A percentile compares a stretch with the other conserved stretches of the same genome.
Evolutionary conservation across 805 yeast species (phyloP).

Genomic region (Candida krabiensis): DNA sequence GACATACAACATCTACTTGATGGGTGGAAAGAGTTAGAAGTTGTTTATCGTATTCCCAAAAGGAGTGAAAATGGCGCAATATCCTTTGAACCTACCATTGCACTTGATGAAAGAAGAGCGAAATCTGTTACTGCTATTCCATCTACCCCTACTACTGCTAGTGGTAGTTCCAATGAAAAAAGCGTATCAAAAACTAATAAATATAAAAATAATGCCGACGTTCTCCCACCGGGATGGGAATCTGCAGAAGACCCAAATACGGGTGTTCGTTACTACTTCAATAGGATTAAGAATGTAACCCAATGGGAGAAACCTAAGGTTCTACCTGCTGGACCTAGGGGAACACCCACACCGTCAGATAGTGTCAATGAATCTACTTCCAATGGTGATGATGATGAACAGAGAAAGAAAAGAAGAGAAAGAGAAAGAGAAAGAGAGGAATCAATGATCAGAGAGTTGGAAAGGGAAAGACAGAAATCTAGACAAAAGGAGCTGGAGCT

Average conservation of each 20-base stretch:
- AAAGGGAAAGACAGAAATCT: constrained; percentile 36
- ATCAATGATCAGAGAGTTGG: constrained; percentile 28
- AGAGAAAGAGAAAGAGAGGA: constrained; percentile 32
- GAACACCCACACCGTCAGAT: background rate
- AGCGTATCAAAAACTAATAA: constrained; percentile 16
- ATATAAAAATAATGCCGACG: constrained; percentile 31
- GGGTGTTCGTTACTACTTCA: constrained; percentile 53
- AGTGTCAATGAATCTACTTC: background rate
- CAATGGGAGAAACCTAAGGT: constrained; percentile 61
- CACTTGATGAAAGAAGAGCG: constrained; percentile 26
- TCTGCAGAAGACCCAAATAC: constrained; percentile 48
- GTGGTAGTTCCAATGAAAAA: constrained; percentile 2
- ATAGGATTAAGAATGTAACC: constrained; percentile 45
- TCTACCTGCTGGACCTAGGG: constrained; percentile 20
- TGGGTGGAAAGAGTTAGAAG: constrained; percentile 72
- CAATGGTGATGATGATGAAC: constrained; percentile 19
- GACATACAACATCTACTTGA: constrained; percentile 49
- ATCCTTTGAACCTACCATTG: constrained; percentile 4
- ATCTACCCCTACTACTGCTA: constrained; percentile 2
- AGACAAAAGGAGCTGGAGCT: constrained; percentile 26
- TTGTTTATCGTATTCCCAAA: constrained; percentile 86
- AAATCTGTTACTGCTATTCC: constrained; percentile 10
- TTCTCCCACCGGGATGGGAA: constrained; percentile 72
- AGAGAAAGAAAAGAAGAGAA: constrained; percentile 25
- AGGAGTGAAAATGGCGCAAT: constrained; percentile 33